Percentiles rank a stretch among this genome's conserved stretches.
Conservation (phyloP, 306 rosid species). For the Oemleria cerasiformis region DNA sequence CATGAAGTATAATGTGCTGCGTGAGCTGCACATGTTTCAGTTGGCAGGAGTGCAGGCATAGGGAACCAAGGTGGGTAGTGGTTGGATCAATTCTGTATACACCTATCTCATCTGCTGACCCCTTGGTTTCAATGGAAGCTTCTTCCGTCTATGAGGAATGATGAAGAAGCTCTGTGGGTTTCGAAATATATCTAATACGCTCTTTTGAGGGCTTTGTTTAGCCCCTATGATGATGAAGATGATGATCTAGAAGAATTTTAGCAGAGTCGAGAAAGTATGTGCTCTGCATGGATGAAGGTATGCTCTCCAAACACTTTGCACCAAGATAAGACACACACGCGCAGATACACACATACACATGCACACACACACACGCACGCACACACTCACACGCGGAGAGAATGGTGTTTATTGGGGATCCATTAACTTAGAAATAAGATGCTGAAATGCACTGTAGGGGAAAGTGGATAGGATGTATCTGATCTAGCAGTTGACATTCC, state of each 20-base stretch:
- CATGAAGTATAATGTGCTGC: slow-evolving; percentile 33
- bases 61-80: slow-evolving; percentile 65
- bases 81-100: slow-evolving; percentile 28
- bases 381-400: neutral
- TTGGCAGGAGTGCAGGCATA: slow-evolving; percentile 95
- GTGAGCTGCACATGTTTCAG: slow-evolving; percentile 28
- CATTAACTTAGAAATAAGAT: neutral
- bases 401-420: neutral
- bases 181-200: slow-evolving; percentile 19
- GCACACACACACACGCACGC: neutral
- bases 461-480: neutral
- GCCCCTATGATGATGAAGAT: slow-evolving; percentile 31
- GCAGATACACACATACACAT: neutral
- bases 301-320: neutral
- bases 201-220: slow-evolving; percentile 22
- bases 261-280: slow-evolving; percentile 39
- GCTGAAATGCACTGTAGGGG: neutral
- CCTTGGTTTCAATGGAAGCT: slow-evolving; percentile 63
- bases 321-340: neutral
- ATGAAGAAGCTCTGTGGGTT: slow-evolving; percentile 32
- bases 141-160: slow-evolving; percentile 45
- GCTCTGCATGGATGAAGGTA: slow-evolving; percentile 64
- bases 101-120: slow-evolving; percentile 28
- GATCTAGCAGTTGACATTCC: neutral
- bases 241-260: slow-evolving; percentile 33